phyloP scores from a whole-genome alignment of 768 basidiomycete species.

The Suillus plorans region DNA sequence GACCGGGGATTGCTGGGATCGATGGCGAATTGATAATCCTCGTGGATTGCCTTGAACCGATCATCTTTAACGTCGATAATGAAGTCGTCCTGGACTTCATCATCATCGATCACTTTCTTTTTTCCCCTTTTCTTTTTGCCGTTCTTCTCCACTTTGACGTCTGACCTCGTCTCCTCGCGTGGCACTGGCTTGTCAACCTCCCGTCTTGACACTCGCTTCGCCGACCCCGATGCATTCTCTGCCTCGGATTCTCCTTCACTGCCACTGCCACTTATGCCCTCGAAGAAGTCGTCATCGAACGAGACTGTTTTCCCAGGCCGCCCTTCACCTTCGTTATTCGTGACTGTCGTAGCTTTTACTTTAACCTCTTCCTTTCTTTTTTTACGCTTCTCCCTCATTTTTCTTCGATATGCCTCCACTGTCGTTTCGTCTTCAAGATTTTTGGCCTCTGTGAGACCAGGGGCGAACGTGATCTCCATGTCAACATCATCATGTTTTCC shows the following conservation, averaged over 20 bases:
- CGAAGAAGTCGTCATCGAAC: constrained; percentile 77
- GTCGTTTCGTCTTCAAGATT: constrained; percentile 76
- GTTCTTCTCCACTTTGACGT: constrained; percentile 83
- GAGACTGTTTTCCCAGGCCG: constrained; percentile 14
- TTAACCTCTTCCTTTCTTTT: constrained; percentile 70
- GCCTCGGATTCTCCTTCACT: constrained; percentile 29
- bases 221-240: constrained; percentile 22
- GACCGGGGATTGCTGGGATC: constrained; percentile 96
- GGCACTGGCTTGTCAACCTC: constrained; percentile 23
- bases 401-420: constrained; percentile 84
- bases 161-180: constrained; percentile 71
- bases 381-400: constrained; percentile 86
- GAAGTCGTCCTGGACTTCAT: constrained; percentile 80
- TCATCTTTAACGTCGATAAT: constrained; percentile 81
- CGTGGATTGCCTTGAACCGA: constrained; percentile 84
- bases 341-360: constrained; percentile 30
- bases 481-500: constrained; percentile 52
- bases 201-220: constrained; percentile 22
- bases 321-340: constrained; percentile 25
- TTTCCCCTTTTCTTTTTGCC: constrained; percentile 39
- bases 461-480: constrained; percentile 95
- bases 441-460: constrained; percentile 65
- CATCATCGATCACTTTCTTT: constrained; percentile 44
- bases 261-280: constrained; percentile 41
- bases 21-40: constrained; percentile 90